A percentile compares a stretch with the other conserved stretches of the same genome.
phyloP scores from a whole-genome alignment of 78 protist species.

The Tieghemostelium lacteum region DNA sequence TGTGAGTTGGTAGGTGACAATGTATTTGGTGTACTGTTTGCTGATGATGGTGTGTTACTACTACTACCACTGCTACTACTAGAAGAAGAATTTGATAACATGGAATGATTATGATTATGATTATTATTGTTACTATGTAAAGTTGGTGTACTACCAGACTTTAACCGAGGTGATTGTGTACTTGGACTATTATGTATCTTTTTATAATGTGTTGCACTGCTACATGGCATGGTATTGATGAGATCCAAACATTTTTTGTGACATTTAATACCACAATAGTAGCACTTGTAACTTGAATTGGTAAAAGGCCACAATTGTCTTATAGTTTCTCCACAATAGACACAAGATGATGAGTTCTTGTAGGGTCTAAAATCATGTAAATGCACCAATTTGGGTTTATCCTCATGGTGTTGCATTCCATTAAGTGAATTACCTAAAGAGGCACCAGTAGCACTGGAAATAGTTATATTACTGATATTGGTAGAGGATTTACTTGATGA shows the following conservation, averaged over 20 bases:
- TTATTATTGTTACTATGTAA: background rate
- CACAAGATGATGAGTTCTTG: conserved; percentile 28
- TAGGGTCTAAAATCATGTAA: conserved; percentile 47
- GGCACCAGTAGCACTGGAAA: background rate
- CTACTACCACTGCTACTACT: background rate
- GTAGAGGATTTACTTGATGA: background rate
- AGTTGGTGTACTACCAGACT: background rate
- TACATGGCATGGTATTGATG: conserved; percentile 56
- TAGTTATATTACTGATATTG: background rate
- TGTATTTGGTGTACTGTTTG: conserved; percentile 16
- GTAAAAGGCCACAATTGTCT: conserved; percentile 3
- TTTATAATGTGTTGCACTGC: background rate
- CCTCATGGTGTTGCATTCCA: background rate
- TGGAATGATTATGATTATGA: background rate
- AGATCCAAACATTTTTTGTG: conserved; percentile 69
- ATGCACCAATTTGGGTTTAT: background rate
- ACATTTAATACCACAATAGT: conserved; percentile 53
- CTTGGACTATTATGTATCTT: background rate
- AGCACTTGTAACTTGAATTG: conserved; percentile 10
- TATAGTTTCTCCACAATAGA: conserved; percentile 32
- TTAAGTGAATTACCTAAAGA: background rate
- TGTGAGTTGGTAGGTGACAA: conserved; percentile 1
- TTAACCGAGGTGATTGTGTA: background rate
- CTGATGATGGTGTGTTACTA: background rate
- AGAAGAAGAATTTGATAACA: background rate